Evolutionary conservation across 768 basidiomycete genomes (phyloP).

Genomic region (Gyrodon lividus): DNA sequence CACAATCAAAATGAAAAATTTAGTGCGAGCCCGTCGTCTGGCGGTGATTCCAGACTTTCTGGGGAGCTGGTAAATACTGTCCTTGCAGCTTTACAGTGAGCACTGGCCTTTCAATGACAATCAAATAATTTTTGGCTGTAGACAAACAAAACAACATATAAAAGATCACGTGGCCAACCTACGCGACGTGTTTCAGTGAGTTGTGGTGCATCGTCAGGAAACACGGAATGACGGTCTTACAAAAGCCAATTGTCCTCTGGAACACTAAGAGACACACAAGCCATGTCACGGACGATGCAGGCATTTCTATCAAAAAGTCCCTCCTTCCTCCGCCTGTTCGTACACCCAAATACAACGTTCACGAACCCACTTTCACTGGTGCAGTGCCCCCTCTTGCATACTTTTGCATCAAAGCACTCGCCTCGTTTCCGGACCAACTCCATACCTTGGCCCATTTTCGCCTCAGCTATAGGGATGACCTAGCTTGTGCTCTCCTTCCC

Average conservation of each 20-base stretch:
- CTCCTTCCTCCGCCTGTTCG: slow-evolving; percentile 8
- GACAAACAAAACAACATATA: neutral
- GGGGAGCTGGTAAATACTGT: too few relatives aligned
- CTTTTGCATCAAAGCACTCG: slow-evolving; percentile 49
- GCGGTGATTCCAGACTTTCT: too few relatives aligned
- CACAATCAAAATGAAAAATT: neutral
- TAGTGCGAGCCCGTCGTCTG: neutral
- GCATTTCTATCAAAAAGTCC: slow-evolving; percentile 13
- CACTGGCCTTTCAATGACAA: too few relatives aligned
- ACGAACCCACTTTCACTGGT: neutral
- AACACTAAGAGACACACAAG: slow-evolving; percentile 3
- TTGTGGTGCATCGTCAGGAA: neutral
- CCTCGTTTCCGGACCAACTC: slow-evolving; percentile 45
- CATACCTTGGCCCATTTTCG: slow-evolving; percentile 34
- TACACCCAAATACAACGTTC: neutral
- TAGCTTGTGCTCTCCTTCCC: slow-evolving; percentile 44
- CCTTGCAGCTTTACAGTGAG: too few relatives aligned
- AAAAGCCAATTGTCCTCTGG: slow-evolving; percentile 13
- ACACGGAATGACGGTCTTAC: neutral
- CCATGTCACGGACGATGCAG: slow-evolving; percentile 17
- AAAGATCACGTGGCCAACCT: slow-evolving; percentile 1
- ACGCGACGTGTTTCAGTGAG: neutral
- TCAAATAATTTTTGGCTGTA: too few relatives aligned
- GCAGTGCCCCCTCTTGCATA: slow-evolving; percentile 51
- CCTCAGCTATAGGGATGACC: slow-evolving; percentile 38